These are phyloP conservation scores for Boletus reticuloceps DNA, from an alignment of 768 basidiomycete species.

Conservation along the genomic window DNA sequence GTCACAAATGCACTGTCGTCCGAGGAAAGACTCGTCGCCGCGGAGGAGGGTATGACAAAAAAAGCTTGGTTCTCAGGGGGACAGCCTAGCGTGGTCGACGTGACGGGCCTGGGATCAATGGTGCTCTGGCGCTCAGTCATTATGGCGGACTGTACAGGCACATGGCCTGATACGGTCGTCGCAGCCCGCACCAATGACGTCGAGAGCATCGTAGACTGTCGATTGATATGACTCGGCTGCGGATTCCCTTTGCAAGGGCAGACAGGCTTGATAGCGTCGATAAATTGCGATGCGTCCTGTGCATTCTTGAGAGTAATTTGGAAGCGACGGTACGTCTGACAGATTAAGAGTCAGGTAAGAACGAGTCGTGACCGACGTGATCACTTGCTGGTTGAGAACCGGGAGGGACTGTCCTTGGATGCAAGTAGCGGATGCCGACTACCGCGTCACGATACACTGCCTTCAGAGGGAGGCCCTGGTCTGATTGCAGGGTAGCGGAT, in stretches of 20 bases:
- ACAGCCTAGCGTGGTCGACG: not conserved
- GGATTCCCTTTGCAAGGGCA: slow-evolving; percentile 74
- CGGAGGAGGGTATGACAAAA: slow-evolving; percentile 5
- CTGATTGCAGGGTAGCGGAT: slow-evolving; percentile 28
- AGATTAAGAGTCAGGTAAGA: slow-evolving; percentile 7
- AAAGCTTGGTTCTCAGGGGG: not conserved
- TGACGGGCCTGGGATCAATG: not conserved
- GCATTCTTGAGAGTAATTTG: slow-evolving; percentile 66
- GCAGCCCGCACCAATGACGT: slow-evolving; percentile 13
- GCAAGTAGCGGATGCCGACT: slow-evolving; percentile 74
- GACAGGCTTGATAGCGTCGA: slow-evolving; percentile 59
- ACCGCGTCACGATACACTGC: slow-evolving; percentile 73
- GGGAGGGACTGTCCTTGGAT: slow-evolving; percentile 38
- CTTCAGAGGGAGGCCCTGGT: slow-evolving; percentile 69
- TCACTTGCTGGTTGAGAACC: slow-evolving; percentile 32
- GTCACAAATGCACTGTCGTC: slow-evolving; percentile 28
- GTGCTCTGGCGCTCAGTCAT: slow-evolving; percentile 7
- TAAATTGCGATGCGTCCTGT: slow-evolving; percentile 51
- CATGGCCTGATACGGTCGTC: slow-evolving; percentile 5
- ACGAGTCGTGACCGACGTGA: not conserved
- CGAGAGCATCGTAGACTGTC: slow-evolving; percentile 16
- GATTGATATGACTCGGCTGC: slow-evolving; percentile 21
- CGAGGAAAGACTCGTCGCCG: slow-evolving; percentile 18
- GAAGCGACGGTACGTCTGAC: slow-evolving; percentile 71
- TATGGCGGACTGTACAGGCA: not conserved